These are phyloP conservation scores for Cunninghamia lanceolata DNA, from an alignment of 75 land plant species.

Conservation along the genomic window DNA sequence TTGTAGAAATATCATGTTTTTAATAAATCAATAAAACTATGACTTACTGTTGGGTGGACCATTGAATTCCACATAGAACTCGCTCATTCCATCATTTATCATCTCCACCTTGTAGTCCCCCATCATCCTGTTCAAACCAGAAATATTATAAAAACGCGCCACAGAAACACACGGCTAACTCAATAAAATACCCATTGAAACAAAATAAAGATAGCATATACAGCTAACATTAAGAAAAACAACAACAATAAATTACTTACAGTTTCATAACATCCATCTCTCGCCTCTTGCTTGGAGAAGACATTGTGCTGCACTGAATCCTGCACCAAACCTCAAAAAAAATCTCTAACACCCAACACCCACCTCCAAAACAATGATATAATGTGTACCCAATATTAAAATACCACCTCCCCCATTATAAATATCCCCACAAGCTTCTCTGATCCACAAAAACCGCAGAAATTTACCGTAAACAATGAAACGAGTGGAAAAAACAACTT, in stretches of 20 bases:
- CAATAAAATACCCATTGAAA: not conserved
- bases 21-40: not conserved
- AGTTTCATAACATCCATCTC: conserved; percentile 43
- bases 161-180: not conserved
- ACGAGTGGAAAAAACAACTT: not conserved
- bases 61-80: conserved; percentile 46
- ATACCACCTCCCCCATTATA: not conserved
- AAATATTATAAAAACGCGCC: not conserved
- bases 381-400: not conserved
- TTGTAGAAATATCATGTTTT: too few species aligned
- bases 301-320: conserved; percentile 16
- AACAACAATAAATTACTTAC: conserved; percentile 13
- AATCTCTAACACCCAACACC: not conserved
- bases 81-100: conserved; percentile 36
- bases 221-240: not conserved
- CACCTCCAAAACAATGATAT: not conserved
- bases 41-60: conserved; percentile 42
- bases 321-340: not conserved
- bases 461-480: not conserved
- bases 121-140: conserved; percentile 38
- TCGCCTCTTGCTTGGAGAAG: conserved; percentile 36
- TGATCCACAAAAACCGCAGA: not conserved
- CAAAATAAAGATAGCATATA: conserved; percentile 1
- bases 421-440: not conserved
- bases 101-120: conserved; percentile 55